These are phyloP conservation scores for Arachis stenosperma DNA, from an alignment of 306 rosid genomes.

Conservation along the genomic window DNA sequence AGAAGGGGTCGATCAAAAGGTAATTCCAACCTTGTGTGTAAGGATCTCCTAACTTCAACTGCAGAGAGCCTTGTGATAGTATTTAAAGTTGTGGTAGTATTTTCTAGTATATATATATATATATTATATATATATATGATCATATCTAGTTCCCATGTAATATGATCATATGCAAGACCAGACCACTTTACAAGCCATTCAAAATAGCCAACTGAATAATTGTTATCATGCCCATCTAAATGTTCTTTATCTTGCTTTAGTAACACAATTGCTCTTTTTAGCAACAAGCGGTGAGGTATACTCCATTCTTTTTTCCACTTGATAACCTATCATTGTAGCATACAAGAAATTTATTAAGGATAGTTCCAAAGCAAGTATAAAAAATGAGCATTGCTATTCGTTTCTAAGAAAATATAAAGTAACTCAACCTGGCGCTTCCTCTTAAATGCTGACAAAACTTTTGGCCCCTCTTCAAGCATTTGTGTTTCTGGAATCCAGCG, in stretches of 20 bases:
- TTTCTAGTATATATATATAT: no score
- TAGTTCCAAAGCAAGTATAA: slow-evolving; percentile 8
- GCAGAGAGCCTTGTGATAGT: slow-evolving; percentile 37
- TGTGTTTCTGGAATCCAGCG: slow-evolving; percentile 48
- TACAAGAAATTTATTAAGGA: slow-evolving; percentile 1
- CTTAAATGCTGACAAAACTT: slow-evolving; percentile 44
- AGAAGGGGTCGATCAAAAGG: slow-evolving; percentile 91
- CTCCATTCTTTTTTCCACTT: slow-evolving; percentile 52
- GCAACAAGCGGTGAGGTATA: slow-evolving; percentile 49
- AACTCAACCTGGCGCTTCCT: slow-evolving; percentile 39
- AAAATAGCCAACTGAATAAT: slow-evolving; percentile 31
- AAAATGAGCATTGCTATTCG: neutral
- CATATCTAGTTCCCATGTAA: slow-evolving; percentile 50
- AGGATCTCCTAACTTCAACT: slow-evolving; percentile 88
- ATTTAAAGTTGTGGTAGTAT: neutral
- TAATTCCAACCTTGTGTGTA: slow-evolving; percentile 83
- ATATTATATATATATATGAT: no score
- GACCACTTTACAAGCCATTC: slow-evolving; percentile 60
- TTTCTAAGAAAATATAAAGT: slow-evolving; percentile 1
- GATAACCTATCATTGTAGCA: slow-evolving; percentile 31
- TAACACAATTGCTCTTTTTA: slow-evolving; percentile 41
- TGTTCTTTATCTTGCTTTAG: slow-evolving; percentile 24
- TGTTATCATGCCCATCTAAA: slow-evolving; percentile 25
- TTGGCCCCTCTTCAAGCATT: slow-evolving; percentile 45
- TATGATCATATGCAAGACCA: slow-evolving; percentile 53